These are phyloP conservation scores for Citrus unshiu DNA, from an alignment of 345 rosid genomes.

Conservation along the genomic window DNA sequence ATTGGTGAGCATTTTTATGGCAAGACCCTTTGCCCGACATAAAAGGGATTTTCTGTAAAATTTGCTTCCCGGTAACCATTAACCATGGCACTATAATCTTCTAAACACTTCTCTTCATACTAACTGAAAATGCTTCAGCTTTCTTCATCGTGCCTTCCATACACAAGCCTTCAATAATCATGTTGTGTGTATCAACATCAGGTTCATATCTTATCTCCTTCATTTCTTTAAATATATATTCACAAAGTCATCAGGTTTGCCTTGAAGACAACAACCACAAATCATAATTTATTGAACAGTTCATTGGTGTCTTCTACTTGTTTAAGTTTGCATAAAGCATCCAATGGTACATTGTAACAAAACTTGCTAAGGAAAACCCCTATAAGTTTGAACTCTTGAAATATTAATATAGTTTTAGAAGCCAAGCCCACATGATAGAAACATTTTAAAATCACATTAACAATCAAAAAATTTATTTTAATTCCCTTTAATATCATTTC, in stretches of 20 bases:
- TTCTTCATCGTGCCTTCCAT: slow-evolving; percentile 51
- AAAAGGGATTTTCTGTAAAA: slow-evolving; percentile 37
- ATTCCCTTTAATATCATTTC: slow-evolving; percentile 50
- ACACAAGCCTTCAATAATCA: slow-evolving; percentile 71
- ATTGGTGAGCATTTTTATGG: slow-evolving; percentile 40
- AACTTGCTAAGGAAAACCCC: slow-evolving; percentile 53
- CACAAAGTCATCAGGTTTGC: slow-evolving; percentile 37
- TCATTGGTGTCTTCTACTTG: slow-evolving; percentile 50
- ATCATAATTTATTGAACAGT: slow-evolving; percentile 56
- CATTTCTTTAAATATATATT: slow-evolving; percentile 56
- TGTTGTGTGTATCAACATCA: slow-evolving; percentile 48
- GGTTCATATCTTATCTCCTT: slow-evolving; percentile 37
- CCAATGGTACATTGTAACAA: slow-evolving; percentile 46
- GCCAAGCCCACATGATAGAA: slow-evolving; percentile 38
- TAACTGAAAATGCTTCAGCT: slow-evolving; percentile 50
- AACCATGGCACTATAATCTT: slow-evolving; percentile 52
- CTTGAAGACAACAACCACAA: slow-evolving; percentile 54
- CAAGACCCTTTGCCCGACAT: slow-evolving; percentile 31
- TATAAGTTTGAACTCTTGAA: slow-evolving; percentile 31
- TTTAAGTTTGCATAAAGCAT: slow-evolving; percentile 61
- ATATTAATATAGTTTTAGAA: slow-evolving; percentile 32
- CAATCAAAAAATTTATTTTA: slow-evolving; percentile 52
- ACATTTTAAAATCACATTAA: slow-evolving; percentile 56
- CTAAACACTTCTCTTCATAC: slow-evolving; percentile 33
- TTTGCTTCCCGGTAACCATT: slow-evolving; percentile 57